Conservation (phyloP, 148 eudicot species). For the Limonium bicolor region DNA sequence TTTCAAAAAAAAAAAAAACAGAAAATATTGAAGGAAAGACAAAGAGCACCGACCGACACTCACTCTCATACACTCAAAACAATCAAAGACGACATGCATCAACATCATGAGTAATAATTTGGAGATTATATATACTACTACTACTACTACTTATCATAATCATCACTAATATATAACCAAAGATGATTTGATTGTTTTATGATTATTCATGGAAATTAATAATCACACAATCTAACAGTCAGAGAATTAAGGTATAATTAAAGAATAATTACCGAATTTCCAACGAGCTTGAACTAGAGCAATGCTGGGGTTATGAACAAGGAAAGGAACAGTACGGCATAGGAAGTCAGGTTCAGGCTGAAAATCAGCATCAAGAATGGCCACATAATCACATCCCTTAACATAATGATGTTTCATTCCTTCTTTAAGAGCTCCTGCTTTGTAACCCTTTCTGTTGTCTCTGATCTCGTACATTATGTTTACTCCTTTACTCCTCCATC, state of each 20-base stretch:
- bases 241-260: neutral
- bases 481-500: conserved; percentile 41
- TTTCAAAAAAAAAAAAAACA: no score
- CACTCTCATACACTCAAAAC: no score
- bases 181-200: no score
- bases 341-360: conserved; percentile 72
- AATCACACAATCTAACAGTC: neutral
- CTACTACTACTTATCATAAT: no score
- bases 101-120: no score
- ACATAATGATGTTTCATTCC: conserved; percentile 37
- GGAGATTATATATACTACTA: no score
- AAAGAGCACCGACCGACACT: no score
- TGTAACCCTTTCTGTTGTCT: conserved; percentile 40
- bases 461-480: conserved; percentile 36
- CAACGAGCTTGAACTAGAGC: conserved; percentile 60
- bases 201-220: no score
- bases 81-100: no score
- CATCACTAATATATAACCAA: no score
- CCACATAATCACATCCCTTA: conserved; percentile 40
- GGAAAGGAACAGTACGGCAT: conserved; percentile 41
- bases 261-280: conserved; percentile 29
- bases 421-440: conserved; percentile 46
- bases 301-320: conserved; percentile 38
- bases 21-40: no score
- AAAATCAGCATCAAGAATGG: conserved; percentile 72